Conservation (phyloP, 1,284 basidiomycete genomes). For the Tilletia walkeri region DNA sequence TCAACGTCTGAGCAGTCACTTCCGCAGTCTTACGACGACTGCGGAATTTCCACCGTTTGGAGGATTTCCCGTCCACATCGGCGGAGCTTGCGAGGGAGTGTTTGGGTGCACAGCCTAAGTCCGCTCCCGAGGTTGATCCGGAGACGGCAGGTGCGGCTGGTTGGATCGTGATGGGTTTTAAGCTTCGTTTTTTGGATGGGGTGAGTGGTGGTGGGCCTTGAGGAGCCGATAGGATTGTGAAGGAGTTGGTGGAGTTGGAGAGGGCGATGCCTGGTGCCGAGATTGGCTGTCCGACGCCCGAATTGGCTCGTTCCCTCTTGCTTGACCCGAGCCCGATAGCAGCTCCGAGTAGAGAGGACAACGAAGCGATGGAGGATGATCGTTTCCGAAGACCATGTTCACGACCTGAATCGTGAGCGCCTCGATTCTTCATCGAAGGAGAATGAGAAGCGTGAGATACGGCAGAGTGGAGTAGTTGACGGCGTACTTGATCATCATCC, state of each 20-base stretch:
- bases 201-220: not conserved
- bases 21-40: slow-evolving; percentile 8
- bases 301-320: not conserved
- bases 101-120: slow-evolving; percentile 2
- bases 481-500: not conserved
- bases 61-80: not conserved
- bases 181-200: not conserved
- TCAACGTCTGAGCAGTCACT: slow-evolving; percentile 9
- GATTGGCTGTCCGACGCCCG: not conserved
- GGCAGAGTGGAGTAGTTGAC: not conserved
- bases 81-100: slow-evolving; percentile 6
- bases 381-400: not conserved
- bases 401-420: not conserved
- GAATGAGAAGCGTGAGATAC: not conserved
- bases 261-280: slow-evolving; percentile 1
- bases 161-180: not conserved
- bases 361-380: not conserved
- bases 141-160: not conserved
- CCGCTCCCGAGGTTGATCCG: not conserved
- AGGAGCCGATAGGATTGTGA: not conserved
- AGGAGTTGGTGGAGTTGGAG: not conserved
- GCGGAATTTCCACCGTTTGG: slow-evolving; percentile 8
- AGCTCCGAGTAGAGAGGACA: not conserved
- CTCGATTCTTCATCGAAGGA: not conserved
- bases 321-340: not conserved